Evolutionary conservation across 2,329 filamentous ascomycete genomes (phyloP), one percentile per base, ranked within the genome.

Genomic region (Ophiostoma sp.): DNA sequence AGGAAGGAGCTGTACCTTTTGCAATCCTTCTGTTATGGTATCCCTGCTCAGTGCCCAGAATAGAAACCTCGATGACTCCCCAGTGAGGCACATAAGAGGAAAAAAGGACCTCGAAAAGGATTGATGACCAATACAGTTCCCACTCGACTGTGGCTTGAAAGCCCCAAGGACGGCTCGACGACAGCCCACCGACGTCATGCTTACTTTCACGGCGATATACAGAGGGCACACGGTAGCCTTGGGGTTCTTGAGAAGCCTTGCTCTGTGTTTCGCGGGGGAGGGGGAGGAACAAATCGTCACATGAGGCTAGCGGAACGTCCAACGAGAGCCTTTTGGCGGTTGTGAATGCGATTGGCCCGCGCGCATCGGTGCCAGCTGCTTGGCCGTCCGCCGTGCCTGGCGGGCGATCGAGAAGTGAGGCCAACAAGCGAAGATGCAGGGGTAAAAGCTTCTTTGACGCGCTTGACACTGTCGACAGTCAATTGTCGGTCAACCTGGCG

Each of bases 161-260:
- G 33, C 33, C 42, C 0, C 8, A 64, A n/a, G 31, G n/a, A 36
- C 57, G 57, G 57, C 31, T 36, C 31, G 31, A 36, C 19, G 31
- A 59, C 57, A 19, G 19, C 8, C 33, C 59, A 11, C 22, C 59
- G 59, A 64, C 59, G 59, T 64, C 59, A 64, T 64, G n/a, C 59
- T 39, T 42, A 42, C 59, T 15, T 42, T 42, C 9, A 42, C 39
- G 39, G 39, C 39, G 39, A 2, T 42, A 42, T 42, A 11, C 39
- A 42, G 15, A 42, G 39, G 2, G 39, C 2, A 42, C 2, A 12
- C 15, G 39, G 8, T 5, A 12, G 39, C 4, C 39, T 42, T 42
- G 39, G 15, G 4, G 9, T 2, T 11, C 15, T 42, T 39, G 36
- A 39, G 36, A 9, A 9, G 48, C 48, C 48, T 50, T 52, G 48